phyloP scores from a whole-genome alignment of 805 yeast genomes.

The Suhomyces kilbournensis region DNA sequence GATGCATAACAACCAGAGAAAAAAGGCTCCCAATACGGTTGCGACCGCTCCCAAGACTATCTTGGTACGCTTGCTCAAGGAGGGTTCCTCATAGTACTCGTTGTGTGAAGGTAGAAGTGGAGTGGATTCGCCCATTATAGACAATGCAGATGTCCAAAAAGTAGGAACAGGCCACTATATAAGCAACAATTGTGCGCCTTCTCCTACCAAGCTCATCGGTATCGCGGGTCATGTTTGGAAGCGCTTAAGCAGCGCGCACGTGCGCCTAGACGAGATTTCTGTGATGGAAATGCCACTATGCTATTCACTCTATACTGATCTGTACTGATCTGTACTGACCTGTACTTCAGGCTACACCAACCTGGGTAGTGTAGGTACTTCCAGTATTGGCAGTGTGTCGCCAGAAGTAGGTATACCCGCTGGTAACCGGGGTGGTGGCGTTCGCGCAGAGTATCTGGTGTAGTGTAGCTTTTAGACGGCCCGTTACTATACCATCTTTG shows the following conservation, averaged over 20 bases:
- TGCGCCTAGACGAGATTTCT: background rate
- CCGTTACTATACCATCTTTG: background rate
- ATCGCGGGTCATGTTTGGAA: background rate
- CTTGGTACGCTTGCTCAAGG: constrained; percentile 12
- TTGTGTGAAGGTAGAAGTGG: constrained; percentile 15
- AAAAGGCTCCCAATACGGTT: constrained; percentile 9
- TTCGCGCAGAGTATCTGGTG: background rate
- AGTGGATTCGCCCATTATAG: constrained; percentile 9
- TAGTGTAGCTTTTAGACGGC: background rate
- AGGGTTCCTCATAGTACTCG: constrained; percentile 15
- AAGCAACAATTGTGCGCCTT: background rate
- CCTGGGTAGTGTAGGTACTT: no score
- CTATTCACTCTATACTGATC: no score
- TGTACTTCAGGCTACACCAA: background rate
- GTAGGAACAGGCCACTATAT: background rate
- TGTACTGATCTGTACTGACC: no score
- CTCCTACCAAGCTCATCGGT: background rate
- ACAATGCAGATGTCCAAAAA: background rate
- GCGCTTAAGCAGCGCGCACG: background rate
- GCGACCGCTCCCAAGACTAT: constrained; percentile 12
- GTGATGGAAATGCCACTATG: background rate
- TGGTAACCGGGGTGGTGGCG: background rate
- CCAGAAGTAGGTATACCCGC: no score
- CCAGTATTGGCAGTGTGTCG: no score
- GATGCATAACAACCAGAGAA: constrained; percentile 30